Percentiles rank a stretch among this genome's conserved stretches.
Conservation (phyloP, 345 rosid genomes). For the Litchi chinensis region DNA sequence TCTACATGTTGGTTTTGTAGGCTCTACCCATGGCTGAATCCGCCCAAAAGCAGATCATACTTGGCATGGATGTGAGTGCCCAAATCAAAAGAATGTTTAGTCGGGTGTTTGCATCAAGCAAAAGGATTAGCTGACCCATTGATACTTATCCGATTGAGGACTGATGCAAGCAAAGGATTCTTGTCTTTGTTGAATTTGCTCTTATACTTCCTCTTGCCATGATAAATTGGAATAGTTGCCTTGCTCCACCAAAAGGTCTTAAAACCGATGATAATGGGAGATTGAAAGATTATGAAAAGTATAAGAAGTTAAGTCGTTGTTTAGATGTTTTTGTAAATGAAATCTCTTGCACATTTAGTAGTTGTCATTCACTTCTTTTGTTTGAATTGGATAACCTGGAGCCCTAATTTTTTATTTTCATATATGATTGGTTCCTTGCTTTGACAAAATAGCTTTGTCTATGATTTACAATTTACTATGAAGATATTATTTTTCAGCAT, state of each 20-base stretch:
- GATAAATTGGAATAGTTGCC: background rate
- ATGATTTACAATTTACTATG: background rate
- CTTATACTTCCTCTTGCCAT: background rate
- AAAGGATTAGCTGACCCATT: background rate
- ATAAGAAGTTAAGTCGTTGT: background rate
- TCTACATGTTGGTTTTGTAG: background rate
- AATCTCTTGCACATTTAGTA: background rate
- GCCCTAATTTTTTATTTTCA: background rate
- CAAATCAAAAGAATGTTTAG: background rate
- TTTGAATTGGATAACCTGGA: conserved; percentile 6
- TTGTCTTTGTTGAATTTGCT: background rate
- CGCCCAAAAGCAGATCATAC: background rate
- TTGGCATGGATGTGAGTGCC: background rate
- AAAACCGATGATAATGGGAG: background rate
- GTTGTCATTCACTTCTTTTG: background rate
- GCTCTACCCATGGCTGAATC: background rate
- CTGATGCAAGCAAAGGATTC: background rate
- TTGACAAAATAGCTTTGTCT: background rate
- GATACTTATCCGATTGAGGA: background rate
- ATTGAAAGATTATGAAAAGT: background rate
- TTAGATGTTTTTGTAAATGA: background rate
- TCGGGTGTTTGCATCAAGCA: background rate
- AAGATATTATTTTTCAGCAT: conserved; percentile 45
- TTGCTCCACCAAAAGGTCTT: background rate
- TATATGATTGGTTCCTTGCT: conserved; percentile 6